Evolutionary conservation across 2,329 filamentous ascomycete genomes (phyloP).

Genomic region (Sporothrix humicola): DNA sequence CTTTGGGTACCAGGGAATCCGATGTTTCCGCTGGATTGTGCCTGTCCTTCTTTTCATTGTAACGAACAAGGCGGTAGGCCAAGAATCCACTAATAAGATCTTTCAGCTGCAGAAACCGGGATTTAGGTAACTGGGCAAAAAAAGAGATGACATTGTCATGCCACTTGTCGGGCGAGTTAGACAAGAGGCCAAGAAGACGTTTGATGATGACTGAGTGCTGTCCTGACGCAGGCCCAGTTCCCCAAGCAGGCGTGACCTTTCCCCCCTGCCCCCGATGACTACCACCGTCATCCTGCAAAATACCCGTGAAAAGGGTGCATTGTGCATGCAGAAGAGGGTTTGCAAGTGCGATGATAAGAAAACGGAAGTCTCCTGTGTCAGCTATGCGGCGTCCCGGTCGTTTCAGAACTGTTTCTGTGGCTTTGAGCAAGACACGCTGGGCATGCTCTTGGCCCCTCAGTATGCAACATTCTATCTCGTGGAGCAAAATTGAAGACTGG

Average conservation of each 20-base stretch:
- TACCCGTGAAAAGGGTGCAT: constrained; percentile 50
- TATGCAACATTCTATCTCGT: constrained; percentile 54
- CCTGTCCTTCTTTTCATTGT: constrained; percentile 69
- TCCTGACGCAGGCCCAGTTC: constrained; percentile 57
- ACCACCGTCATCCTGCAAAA: constrained; percentile 42
- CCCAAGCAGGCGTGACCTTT: constrained; percentile 39
- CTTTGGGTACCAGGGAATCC: constrained; percentile 73
- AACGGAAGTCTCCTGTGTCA: constrained; percentile 73
- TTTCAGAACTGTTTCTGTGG: constrained; percentile 78
- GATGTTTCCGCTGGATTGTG: constrained; percentile 62
- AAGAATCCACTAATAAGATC: constrained; percentile 80
- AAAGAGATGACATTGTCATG: constrained; percentile 79
- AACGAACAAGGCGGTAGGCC: constrained; percentile 76
- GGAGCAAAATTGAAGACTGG: constrained; percentile 47
- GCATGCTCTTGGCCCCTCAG: constrained; percentile 69
- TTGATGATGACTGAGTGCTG: constrained; percentile 86
- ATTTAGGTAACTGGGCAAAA: constrained; percentile 73
- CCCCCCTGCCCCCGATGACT: constrained; percentile 13
- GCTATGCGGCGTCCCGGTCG: constrained; percentile 73
- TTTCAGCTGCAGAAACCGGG: constrained; percentile 73
- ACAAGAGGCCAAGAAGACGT: constrained; percentile 78
- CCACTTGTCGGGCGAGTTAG: constrained; percentile 75
- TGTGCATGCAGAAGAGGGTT: constrained; percentile 74
- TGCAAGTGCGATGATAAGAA: constrained; percentile 76
- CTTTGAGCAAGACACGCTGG: constrained; percentile 74